Conservation (phyloP, 306 rosid species). For the Prunus mira region DNA sequence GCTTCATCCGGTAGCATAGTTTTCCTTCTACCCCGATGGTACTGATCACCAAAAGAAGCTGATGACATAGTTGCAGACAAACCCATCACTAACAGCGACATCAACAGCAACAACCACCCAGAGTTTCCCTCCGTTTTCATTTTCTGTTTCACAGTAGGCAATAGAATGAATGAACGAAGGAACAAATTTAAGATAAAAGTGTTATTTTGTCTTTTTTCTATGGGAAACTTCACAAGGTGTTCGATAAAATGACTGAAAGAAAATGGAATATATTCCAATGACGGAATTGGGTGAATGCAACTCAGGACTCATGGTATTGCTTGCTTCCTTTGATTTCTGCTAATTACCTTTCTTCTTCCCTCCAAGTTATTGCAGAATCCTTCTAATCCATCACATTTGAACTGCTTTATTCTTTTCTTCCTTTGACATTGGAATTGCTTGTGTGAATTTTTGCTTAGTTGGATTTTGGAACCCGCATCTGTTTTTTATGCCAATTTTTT, state of each 20-base stretch:
- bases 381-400: background rate
- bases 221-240: background rate
- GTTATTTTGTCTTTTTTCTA: constrained; percentile 3
- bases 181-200: background rate
- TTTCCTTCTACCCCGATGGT: constrained; percentile 37
- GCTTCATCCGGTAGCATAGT: constrained; percentile 30
- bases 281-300: constrained; percentile 6
- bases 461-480: background rate
- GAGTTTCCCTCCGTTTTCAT: constrained; percentile 13
- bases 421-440: background rate
- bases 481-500: background rate
- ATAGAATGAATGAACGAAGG: background rate
- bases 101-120: constrained; percentile 29
- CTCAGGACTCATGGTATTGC: constrained; percentile 36
- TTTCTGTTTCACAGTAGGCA: background rate
- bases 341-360: constrained; percentile 21
- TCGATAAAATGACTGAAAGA: constrained; percentile 36
- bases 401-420: constrained; percentile 8
- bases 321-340: constrained; percentile 25
- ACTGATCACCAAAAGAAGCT: constrained; percentile 51
- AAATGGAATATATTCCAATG: constrained; percentile 24
- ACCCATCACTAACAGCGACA: constrained; percentile 29
- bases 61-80: constrained; percentile 35
- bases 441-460: background rate
- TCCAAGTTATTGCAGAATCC: background rate